phyloP scores from a whole-genome alignment of 2,329 filamentous ascomycete genomes.

The Sclerotinia nivalis region DNA sequence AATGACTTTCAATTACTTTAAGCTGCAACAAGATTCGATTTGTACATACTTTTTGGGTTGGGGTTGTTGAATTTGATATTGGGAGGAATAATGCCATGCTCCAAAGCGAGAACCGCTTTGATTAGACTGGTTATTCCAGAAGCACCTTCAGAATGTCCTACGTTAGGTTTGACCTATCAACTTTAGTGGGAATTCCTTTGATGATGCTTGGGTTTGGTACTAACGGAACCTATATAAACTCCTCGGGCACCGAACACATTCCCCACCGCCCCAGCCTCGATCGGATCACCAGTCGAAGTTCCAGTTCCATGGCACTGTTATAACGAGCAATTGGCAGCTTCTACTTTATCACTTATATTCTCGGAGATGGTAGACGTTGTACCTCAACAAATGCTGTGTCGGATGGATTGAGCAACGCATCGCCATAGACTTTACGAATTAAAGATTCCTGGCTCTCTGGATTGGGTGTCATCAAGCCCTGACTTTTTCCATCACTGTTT shows the following conservation, averaged over 20 bases:
- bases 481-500: conserved; percentile 51
- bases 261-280: conserved; percentile 21
- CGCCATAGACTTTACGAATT: conserved; percentile 29
- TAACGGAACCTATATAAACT: conserved; percentile 29
- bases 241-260: conserved; percentile 1
- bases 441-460: conserved; percentile 39
- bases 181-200: not conserved
- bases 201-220: not conserved
- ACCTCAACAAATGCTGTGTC: conserved; percentile 28
- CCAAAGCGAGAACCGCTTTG: no score
- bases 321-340: not conserved
- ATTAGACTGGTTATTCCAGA: conserved; percentile 31
- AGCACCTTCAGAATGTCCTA: conserved; percentile 36
- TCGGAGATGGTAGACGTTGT: conserved; percentile 17
- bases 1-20: no score
- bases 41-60: no score
- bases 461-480: conserved; percentile 48
- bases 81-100: no score
- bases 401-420: conserved; percentile 25
- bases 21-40: no score
- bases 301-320: conserved; percentile 22
- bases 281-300: conserved; percentile 26
- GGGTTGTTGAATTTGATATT: no score
- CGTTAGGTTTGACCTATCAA: conserved; percentile 32
- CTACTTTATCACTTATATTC: not conserved